A percentile compares a stretch with the other conserved stretches of the same genome.
phyloP scores from a whole-genome alignment of 805 yeast species.

The Sugiyamaella lignohabitans region DNA sequence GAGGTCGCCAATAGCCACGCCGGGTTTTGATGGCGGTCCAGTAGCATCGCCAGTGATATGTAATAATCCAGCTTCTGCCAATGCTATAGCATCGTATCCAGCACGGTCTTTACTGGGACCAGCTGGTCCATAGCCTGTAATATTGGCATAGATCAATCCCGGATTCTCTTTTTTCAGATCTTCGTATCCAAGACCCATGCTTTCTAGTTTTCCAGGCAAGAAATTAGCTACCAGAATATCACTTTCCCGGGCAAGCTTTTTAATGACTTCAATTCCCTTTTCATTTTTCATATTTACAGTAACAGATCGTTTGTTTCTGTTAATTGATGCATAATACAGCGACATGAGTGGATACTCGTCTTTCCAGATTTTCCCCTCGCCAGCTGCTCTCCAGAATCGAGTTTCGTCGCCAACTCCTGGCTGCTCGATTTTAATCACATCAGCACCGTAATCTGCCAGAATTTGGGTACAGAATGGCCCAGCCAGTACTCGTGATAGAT shows the following conservation, averaged over 20 bases:
- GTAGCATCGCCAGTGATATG: constrained; percentile 37
- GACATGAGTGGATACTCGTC: constrained; percentile 23
- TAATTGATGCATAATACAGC: constrained; percentile 34
- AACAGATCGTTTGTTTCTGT: constrained; percentile 34
- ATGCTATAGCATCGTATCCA: constrained; percentile 40
- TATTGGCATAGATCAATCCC: constrained; percentile 33
- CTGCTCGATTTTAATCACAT: constrained; percentile 36
- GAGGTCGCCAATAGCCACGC: constrained; percentile 37
- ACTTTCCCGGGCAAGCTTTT: constrained; percentile 25
- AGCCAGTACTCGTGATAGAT: constrained; percentile 37
- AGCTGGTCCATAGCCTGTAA: constrained; percentile 38
- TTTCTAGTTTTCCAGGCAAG: constrained; percentile 33
- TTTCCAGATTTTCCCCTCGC: constrained; percentile 19
- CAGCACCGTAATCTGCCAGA: constrained; percentile 38
- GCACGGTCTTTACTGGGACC: constrained; percentile 35
- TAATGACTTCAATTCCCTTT: constrained; percentile 29
- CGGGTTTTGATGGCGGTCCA: constrained; percentile 37
- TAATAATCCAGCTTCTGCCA: constrained; percentile 38
- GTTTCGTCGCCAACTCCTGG: constrained; percentile 38
- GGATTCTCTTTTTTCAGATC: constrained; percentile 23
- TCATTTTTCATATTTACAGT: constrained; percentile 31
- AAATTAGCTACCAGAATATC: constrained; percentile 36
- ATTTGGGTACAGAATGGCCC: constrained; percentile 37
- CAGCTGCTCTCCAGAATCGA: constrained; percentile 36
- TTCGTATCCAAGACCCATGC: constrained; percentile 31